Base-by-base conservation (phyloP, 2,329 filamentous ascomycete species). In the Pezicula neosporulosa region DNA sequence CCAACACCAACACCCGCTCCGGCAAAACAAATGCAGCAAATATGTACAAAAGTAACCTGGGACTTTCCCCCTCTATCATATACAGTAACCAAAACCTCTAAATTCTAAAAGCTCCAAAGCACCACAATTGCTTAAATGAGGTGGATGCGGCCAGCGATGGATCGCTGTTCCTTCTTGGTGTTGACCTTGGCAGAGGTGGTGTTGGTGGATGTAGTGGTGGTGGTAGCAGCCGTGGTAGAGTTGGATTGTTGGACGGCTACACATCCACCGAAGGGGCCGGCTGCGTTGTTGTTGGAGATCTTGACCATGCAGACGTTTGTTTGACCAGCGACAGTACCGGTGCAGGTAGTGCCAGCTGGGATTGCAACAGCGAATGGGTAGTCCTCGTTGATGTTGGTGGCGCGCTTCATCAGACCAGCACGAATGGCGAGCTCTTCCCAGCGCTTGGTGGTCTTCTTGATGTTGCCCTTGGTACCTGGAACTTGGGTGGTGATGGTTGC, bases 201-300 rank as follows among this genome's bases (percentile, higher is more conserved):
- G 24, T 18, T 16, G 37, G 37, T 41, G 9, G 15, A 15, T 10
- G 38, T 16, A 21, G 38, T 41, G 19, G 38, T 18, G 38, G 51
- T 38, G 9, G 53, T 28, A 19, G 52, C 44, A 6, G 49, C 43
- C 6, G 49, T 43, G 21, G 56, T 51, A 36, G 49, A 44, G 13
- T 43, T 48, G 30, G 54, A 53, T 13, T 21, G 16, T 63, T 74
- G 72, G 54, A 74, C 64, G 15, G 70, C 66, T 8, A 73, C 56
- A 21, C 70, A 64, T 19, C 71, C 72, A 37, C 70, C 72, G 55
- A 75, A 74, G 6, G 72, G 72, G 0, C 72, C 72, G 3, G 67
- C 69, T 10, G 51, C 51, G 58, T 70, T 70, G 49, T 58, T 59
- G 63, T 75, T 75, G 49, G 68, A 70, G 51, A 75, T 68, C 66